Conservation (phyloP, 306 rosid species). For the Nissolia schottii region DNA sequence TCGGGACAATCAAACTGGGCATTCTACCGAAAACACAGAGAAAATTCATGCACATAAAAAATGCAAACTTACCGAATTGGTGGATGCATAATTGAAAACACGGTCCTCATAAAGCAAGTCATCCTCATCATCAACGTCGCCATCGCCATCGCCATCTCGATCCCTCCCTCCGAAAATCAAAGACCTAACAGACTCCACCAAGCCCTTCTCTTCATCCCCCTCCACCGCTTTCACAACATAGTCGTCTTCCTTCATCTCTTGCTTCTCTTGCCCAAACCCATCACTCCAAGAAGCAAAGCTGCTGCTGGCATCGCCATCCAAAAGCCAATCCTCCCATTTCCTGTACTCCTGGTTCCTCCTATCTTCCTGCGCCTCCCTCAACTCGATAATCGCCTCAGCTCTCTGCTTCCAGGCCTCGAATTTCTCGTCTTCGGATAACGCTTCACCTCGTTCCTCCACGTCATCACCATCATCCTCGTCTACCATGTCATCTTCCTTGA, state of each 20-base stretch:
- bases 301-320: conserved; percentile 15
- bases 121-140: conserved; percentile 52
- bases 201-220: conserved; percentile 34
- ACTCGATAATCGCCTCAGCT: conserved; percentile 81
- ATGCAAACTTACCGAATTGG: conserved; percentile 58
- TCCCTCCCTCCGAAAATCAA: conserved; percentile 42
- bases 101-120: conserved; percentile 93
- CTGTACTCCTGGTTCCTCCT: conserved; percentile 51
- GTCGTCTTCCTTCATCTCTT: not conserved
- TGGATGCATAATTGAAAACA: conserved; percentile 79
- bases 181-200: conserved; percentile 49
- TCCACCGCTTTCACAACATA: not conserved
- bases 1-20: not conserved
- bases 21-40: not conserved
- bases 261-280: conserved; percentile 38
- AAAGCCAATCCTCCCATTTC: conserved; percentile 91
- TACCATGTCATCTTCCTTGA: conserved; percentile 68
- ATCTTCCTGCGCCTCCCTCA: conserved; percentile 80
- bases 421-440: conserved; percentile 46
- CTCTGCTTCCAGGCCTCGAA: conserved; percentile 93
- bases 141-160: conserved; percentile 44
- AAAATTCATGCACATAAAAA: no score
- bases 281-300: conserved; percentile 44
- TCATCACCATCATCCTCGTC: conserved; percentile 28
- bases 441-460: conserved; percentile 1